A percentile compares a stretch with the other conserved stretches of the same genome.
These are phyloP conservation scores for Boletus sensibilis DNA, from an alignment of 768 basidiomycete species.

Conservation along the genomic window DNA sequence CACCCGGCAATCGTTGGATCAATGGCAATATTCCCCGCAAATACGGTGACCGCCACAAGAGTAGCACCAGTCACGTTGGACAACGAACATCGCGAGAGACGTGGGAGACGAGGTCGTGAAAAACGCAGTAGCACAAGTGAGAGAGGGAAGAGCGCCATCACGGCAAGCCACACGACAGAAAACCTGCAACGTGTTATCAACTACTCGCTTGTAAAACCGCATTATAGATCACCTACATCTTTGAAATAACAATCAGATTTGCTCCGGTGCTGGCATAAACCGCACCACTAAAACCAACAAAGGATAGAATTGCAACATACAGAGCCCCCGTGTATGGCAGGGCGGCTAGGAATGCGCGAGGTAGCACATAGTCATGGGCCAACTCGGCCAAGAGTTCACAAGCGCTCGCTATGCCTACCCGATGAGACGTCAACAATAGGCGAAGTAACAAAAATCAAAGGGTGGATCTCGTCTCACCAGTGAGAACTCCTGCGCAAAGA, in stretches of 20 bases:
- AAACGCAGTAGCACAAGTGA: constrained; percentile 61
- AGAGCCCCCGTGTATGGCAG: constrained; percentile 53
- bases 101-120: constrained; percentile 58
- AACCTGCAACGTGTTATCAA: constrained; percentile 43
- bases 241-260: constrained; percentile 51
- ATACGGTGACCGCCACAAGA: constrained; percentile 41
- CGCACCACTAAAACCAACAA: constrained; percentile 46
- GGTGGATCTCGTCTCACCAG: constrained; percentile 40
- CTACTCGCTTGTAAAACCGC: background rate
- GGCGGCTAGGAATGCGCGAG: constrained; percentile 46
- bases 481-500: constrained; percentile 68
- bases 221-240: constrained; percentile 43
- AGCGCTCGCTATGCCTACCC: constrained; percentile 53
- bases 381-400: constrained; percentile 59
- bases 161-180: constrained; percentile 62
- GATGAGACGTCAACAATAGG: constrained; percentile 1
- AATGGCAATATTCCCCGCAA: constrained; percentile 60
- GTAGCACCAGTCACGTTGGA: constrained; percentile 42
- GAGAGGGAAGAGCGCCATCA: constrained; percentile 64
- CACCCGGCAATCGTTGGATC: constrained; percentile 57
- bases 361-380: constrained; percentile 59
- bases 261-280: constrained; percentile 62
- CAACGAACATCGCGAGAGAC: constrained; percentile 42
- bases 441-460: background rate
- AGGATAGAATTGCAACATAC: constrained; percentile 50